Base-by-base conservation (phyloP, 1,284 basidiomycete genomes). In the Fomitopsis betulina region DNA sequence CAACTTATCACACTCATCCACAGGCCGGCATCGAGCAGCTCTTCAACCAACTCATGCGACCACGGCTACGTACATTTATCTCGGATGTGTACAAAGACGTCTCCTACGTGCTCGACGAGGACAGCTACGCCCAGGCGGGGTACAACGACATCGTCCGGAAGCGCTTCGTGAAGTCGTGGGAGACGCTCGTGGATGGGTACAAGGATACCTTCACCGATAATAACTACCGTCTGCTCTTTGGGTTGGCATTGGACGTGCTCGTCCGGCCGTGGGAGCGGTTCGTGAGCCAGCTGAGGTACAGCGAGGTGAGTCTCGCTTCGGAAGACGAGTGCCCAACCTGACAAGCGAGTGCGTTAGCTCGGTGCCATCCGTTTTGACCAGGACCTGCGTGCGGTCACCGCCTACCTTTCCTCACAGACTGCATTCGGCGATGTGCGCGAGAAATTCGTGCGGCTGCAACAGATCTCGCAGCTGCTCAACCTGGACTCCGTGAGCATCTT, bases 361-460 rank as follows among this genome's bases (percentile, higher is more conserved):
- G 97, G 97, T n/a, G 96, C 96, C 2, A 89, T 99, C 60, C 90
- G 94, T 15, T 97, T 98, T 70, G 97, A 99, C 68, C 86, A 92
- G 32, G 97, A 99, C 71, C 75, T 99, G 40, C 83, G 97, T 37
- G 84, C 91, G 2, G 83, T 98, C 60, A 87, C 86, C 13, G 82
- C 86, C 2, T 94, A 91, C 72, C 81, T 99, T 17, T 87, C 91
- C 0, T 84, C 87, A 1, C 95, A 97, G 69, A 93, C 92, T 5
- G 80, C 84, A 1, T 93, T 94, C 70, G 93, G 94, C 12, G 92
- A 94, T 60, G 85, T 90, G 7, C 79, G 96, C 59, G 96, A 98
- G 66, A 95, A 94, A 70, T 98, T 99, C 70, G 78, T 89, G 23
- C 79, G 96, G 21, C 73, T 99, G 58, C 94, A 96, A 68, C 97